These are phyloP conservation scores for Cercospora nicotianae DNA, from an alignment of 2,329 filamentous ascomycete species.

Conservation along the genomic window DNA sequence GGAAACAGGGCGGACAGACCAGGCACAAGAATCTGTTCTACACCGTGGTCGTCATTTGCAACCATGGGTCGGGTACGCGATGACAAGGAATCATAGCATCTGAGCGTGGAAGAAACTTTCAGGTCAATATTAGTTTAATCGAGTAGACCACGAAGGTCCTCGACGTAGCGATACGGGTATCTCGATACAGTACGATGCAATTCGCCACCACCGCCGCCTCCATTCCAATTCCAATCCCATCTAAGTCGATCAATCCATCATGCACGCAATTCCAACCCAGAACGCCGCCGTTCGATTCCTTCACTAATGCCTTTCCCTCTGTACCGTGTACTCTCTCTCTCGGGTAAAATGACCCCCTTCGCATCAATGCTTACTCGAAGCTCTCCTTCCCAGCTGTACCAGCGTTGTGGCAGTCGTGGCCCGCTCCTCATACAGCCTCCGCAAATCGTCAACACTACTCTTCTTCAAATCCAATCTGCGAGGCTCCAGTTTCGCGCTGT, in stretches of 20 bases:
- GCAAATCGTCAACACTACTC: slow-evolving; percentile 49
- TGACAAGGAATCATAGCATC: too few relatives aligned
- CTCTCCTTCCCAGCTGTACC: slow-evolving; percentile 20
- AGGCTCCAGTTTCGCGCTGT: slow-evolving; percentile 26
- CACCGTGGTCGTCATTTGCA: background rate
- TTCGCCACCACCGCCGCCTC: background rate
- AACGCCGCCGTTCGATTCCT: background rate
- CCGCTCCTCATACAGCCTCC: slow-evolving; percentile 51
- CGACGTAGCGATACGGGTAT: background rate
- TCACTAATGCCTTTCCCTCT: background rate
- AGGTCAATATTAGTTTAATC: background rate
- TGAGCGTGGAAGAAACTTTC: background rate
- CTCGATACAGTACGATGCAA: background rate
- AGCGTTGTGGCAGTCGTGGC: slow-evolving; percentile 41
- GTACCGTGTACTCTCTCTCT: background rate
- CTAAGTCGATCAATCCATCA: background rate
- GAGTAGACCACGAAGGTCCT: background rate
- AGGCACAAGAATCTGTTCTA: background rate
- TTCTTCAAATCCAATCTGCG: slow-evolving; percentile 47
- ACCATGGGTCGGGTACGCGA: background rate
- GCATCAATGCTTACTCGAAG: slow-evolving; percentile 16
- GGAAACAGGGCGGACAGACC: background rate
- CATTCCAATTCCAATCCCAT: background rate
- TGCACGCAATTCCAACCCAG: background rate
- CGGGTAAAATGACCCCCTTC: too few relatives aligned